Conservation (phyloP, 805 yeast genomes). For the Lachancea fermentati region DNA sequence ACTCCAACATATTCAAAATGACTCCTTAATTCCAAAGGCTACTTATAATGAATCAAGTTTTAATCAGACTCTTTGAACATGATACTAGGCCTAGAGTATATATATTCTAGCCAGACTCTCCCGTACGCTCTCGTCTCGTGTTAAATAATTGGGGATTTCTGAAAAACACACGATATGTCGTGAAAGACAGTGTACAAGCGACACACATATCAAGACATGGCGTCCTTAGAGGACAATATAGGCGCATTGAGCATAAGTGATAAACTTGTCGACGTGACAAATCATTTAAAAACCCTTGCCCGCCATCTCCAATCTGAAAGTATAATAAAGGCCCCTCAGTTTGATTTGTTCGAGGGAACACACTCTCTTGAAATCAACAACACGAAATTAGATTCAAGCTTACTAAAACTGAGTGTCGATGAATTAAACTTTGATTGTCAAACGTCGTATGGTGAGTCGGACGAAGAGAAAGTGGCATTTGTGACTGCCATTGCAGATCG, state of each 20-base stretch:
- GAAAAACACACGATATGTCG: not conserved
- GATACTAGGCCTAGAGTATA: too few species aligned
- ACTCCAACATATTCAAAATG: not conserved
- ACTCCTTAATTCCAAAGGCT: not conserved
- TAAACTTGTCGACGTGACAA: slow-evolving; percentile 49
- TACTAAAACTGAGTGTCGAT: slow-evolving; percentile 42
- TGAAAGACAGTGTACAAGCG: too few species aligned
- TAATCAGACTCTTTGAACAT: too few species aligned
- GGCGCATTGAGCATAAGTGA: slow-evolving; percentile 10
- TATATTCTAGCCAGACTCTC: too few species aligned
- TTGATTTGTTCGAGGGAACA: slow-evolving; percentile 75
- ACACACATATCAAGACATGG: too few species aligned
- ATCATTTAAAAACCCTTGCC: slow-evolving; percentile 39
- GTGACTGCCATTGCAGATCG: slow-evolving; percentile 50
- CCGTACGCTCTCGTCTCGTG: not conserved
- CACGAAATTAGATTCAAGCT: slow-evolving; percentile 69
- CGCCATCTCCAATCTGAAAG: slow-evolving; percentile 41
- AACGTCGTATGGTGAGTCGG: slow-evolving; percentile 11
- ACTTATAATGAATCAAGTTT: too few species aligned
- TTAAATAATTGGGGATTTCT: not conserved
- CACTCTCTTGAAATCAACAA: slow-evolving; percentile 79
- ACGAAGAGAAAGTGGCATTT: slow-evolving; percentile 34
- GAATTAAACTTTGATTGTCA: slow-evolving; percentile 46
- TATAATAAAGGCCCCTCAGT: slow-evolving; percentile 53
- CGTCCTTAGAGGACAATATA: slow-evolving; percentile 7